Evolutionary conservation across 345 rosid species (phyloP), one percentile per base, ranked within the genome.

Genomic region (Brassica rapa): DNA sequence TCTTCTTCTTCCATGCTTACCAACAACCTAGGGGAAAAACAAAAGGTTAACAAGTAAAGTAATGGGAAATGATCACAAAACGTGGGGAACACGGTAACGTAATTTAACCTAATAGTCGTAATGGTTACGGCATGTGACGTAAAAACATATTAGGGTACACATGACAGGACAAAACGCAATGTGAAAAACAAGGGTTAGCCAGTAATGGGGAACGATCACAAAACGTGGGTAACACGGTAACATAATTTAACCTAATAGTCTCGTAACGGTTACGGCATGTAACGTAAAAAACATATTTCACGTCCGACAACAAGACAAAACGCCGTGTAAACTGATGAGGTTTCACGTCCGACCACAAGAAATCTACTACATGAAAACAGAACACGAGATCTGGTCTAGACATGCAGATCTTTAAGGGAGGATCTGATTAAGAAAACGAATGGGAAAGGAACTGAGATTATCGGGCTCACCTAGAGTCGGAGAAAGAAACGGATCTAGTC

Each of bases 1-100:
- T 89, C 90, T 77, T 92, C 90, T 77, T 92, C 93, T 75, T 88
- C 91, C 96, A 91, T 90, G 62, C 25, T 53, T 67, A 66, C 64
- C 29, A 53, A 78, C 59, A 61, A 70, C 21, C 62, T 69, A 68
- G 51, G 21, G 56, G 1, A n/a, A 51, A 46, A 6, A 46, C 6
- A 46, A 46, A 46, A 4, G 6, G 55, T 73, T 73, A 41, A 16
- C 23, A 46, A 25, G 71, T 67, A 67, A 67, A 25, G 71, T 67
- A 67, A 67, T 43, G 12, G 3, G 19, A 30, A 30, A 30, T 8
- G 66, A 73, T 39, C 12, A 61, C 39, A 12, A 46, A 59, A 65
- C 27, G 23, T 30, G 14, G 57, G 8, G 16, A 23, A 55, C 37
- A 61, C 6, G 63, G 16, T 10, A 62, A 73, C 33, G 1, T 35